phyloP scores from a whole-genome alignment of 768 basidiomycete species.

The Russula sp. region DNA sequence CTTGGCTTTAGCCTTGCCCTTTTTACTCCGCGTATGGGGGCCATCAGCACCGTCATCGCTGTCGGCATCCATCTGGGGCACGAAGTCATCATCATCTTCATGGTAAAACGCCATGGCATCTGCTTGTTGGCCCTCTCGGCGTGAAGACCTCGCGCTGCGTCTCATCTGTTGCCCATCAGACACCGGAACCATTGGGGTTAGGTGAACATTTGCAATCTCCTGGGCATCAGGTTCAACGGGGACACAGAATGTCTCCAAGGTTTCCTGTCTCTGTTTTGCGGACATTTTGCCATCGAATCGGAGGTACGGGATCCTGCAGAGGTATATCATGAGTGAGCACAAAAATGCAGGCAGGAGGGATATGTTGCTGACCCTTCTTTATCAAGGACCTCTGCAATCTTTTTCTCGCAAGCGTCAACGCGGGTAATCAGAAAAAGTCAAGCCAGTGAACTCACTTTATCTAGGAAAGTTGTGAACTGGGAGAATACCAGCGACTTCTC shows the following conservation, averaged over 20 bases:
- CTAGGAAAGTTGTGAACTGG: conserved; percentile 81
- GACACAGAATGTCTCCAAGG: conserved; percentile 65
- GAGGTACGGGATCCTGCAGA: conserved; percentile 57
- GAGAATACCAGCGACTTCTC: conserved; percentile 88
- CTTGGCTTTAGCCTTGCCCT: conserved; percentile 24
- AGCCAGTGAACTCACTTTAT: conserved; percentile 44
- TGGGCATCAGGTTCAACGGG: conserved; percentile 39
- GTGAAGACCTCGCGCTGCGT: conserved; percentile 3
- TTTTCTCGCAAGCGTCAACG: neutral
- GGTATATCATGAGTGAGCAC: neutral
- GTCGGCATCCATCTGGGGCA: conserved; percentile 24
- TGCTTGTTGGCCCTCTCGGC: conserved; percentile 14
- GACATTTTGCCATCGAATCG: conserved; percentile 86
- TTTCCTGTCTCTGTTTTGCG: conserved; percentile 69
- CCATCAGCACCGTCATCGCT: conserved; percentile 3
- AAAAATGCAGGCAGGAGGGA: neutral
- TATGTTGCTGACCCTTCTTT: conserved; percentile 47
- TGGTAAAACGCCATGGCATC: neutral
- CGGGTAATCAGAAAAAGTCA: neutral
- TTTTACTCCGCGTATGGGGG: conserved; percentile 12
- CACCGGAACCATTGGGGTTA: conserved; percentile 3
- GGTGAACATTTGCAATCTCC: conserved; percentile 12
- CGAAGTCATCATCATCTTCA: conserved; percentile 33
- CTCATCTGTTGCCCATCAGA: conserved; percentile 17
- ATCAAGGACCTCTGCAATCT: conserved; percentile 67